Base-by-base conservation (phyloP, 805 yeast species). In the Wickerhamomyces pijperi region DNA sequence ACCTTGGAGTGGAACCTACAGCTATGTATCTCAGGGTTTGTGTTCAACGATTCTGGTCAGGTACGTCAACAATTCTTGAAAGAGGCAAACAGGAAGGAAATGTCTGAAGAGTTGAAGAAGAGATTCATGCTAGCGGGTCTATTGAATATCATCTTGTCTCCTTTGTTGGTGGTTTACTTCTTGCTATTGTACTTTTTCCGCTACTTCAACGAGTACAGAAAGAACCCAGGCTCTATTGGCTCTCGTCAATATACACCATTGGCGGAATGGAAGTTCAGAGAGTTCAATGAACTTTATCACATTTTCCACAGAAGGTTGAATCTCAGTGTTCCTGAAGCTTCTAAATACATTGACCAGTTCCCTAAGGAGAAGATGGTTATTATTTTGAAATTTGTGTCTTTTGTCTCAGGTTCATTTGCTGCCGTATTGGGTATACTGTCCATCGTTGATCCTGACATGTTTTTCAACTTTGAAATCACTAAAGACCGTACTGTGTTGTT, bases 181-280 rank as follows among this genome's bases (percentile, higher is more conserved):
- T 68, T 85, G 16, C 62, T 90, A 36, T 70, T 87, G 41, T 85
- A 86, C 58, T 90, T 92, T 53, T 80, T 92, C 67, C 72, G 86
- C 34, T 87, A 92, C 56, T 92, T 92, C 60, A 88, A 88, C 56
- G 97, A 90, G 58, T 87, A 83, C 56, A 83, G 84, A 54, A 75
- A 83, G 34, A 82, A 90, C 39, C 98, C 98, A 0, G 76, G 87
- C 2, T 67, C 86, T 11, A 67, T 92, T 39, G 81, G 86, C 5
- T 69, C 87, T 2, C 66, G 98, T 36, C 94, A 87, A 49, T 92
- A 86, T 54, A 85, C 97, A 0, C 96, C 97, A 0, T 75, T 74
- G 59, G 97, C 97, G 0, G 88, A 83, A 51, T 92, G 97, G 97
- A 85, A 81, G 55, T 72, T 92, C 51, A 67, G 99, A 41, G 99